Base-by-base conservation (phyloP, 2,329 filamentous ascomycete species). In the Helicocarpus griseus region DNA sequence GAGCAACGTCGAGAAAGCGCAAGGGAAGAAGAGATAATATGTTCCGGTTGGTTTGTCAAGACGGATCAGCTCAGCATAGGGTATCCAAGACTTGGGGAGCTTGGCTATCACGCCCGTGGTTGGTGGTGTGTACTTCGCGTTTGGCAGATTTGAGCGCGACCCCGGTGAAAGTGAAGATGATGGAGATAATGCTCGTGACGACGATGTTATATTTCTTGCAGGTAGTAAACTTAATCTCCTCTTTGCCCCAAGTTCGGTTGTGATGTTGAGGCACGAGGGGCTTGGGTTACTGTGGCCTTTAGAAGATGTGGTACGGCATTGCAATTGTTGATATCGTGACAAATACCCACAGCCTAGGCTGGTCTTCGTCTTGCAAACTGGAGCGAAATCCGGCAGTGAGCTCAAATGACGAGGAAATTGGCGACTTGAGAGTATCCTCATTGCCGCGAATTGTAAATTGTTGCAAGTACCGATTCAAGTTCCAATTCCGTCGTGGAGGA, bases 21-120 rank as follows among this genome's bases (percentile, higher is more conserved):
- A 75, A 14, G 75, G 76, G 49, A 77, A 76, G 64, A 76, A 79
- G 46, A 78, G 69, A 51, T 74, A 75, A 57, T 75, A 78, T 50
- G 77, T 69, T 8, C 77, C 77, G 1, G 71, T 71, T 3, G 73
- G 75, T 43, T 74, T 74, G 55, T 79, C 70, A 48, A 80, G 64
- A 14, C 77, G 76, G 49, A 77, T 69, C 13, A 80, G 66, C 58
- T 81, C 71, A 22, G 71, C 75, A 57, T 79, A 80, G 2, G 77
- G 77, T 35, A 79, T 69, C 75, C 76, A 79, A 57, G 73, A 69
- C 5, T 57, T 59, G 1, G 77, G 76, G 8, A 79, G 59, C 38
- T 60, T 65, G 11, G 73, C 71, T 46, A 77, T 57, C 17, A 77
- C 47, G 5, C 74, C 75, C 2, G 62, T 73, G 17, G 64, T 69